Conservation (phyloP, 2,329 filamentous ascomycete species). For the Pseudogymnoascus sp. region DNA sequence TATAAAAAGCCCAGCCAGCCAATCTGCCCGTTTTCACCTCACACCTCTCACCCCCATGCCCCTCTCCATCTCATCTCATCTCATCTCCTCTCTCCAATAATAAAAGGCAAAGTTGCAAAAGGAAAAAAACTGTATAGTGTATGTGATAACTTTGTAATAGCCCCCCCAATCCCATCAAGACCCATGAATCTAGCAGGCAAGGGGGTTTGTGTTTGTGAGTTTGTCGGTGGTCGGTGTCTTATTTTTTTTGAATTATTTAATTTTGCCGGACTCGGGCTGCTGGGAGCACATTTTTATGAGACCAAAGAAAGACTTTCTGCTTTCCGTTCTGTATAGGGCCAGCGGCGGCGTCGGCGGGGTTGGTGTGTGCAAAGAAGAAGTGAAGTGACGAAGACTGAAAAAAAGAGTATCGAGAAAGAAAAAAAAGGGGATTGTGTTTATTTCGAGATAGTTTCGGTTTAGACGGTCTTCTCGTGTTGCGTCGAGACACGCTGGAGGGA, state of each 20-base stretch:
- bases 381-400: not conserved
- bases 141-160: not conserved
- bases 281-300: not conserved
- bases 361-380: not conserved
- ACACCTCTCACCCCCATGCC: not conserved
- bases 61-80: not conserved
- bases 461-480: constrained; percentile 82
- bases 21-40: not conserved
- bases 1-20: not conserved
- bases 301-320: not conserved
- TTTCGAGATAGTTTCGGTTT: constrained; percentile 27
- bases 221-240: not conserved
- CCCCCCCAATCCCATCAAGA: not conserved
- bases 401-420: not conserved
- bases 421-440: not conserved
- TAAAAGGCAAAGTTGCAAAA: not conserved
- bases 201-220: not conserved
- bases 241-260: not conserved
- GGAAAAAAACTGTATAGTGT: not conserved
- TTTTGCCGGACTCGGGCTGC: not conserved
- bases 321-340: not conserved
- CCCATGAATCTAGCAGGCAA: not conserved
- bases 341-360: not conserved
- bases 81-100: not conserved
- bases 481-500: constrained; percentile 84